Evolutionary conservation across 225 moss, liverwort and hornwort genomes (phyloP).

Genomic region (Lunularia cruciata): DNA sequence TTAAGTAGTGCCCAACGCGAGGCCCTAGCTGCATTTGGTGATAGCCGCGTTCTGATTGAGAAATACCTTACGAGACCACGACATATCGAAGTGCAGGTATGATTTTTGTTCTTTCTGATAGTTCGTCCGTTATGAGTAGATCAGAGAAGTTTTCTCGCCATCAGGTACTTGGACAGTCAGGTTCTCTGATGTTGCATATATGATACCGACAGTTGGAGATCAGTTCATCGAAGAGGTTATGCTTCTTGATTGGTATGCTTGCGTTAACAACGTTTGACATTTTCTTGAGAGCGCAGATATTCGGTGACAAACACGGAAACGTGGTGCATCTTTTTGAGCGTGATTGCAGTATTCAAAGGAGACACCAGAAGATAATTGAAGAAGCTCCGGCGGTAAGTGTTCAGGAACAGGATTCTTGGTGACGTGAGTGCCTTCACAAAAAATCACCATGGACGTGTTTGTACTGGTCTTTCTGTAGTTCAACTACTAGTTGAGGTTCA

Average conservation of each 20-base stretch:
- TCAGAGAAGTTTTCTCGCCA: not conserved
- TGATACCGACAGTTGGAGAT: not conserved
- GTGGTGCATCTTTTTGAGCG: conserved; percentile 85
- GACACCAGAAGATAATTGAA: conserved; percentile 98
- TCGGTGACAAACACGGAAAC: conserved; percentile 96
- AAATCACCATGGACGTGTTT: no score
- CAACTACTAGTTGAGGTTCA: no score
- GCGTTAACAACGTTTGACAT: no score
- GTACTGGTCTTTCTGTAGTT: no score
- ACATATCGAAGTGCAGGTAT: conserved; percentile 98
- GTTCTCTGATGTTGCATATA: no score
- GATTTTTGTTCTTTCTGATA: not conserved
- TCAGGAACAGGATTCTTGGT: not conserved
- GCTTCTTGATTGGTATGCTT: no score
- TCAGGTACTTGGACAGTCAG: not conserved
- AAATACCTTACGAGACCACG: conserved; percentile 84
- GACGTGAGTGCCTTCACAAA: no score
- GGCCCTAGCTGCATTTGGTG: conserved; percentile 88
- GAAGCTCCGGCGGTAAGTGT: conserved; percentile 87
- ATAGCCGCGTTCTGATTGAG: conserved; percentile 83
- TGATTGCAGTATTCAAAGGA: conserved; percentile 97
- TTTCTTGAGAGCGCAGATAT: conserved; percentile 55
- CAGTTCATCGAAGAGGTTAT: no score
- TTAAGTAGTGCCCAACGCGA: conserved; percentile 93
- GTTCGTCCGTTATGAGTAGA: not conserved